Evolutionary conservation across 352 stramenopile genomes (phyloP).

Genomic region (Pythium phragmiticola): DNA sequence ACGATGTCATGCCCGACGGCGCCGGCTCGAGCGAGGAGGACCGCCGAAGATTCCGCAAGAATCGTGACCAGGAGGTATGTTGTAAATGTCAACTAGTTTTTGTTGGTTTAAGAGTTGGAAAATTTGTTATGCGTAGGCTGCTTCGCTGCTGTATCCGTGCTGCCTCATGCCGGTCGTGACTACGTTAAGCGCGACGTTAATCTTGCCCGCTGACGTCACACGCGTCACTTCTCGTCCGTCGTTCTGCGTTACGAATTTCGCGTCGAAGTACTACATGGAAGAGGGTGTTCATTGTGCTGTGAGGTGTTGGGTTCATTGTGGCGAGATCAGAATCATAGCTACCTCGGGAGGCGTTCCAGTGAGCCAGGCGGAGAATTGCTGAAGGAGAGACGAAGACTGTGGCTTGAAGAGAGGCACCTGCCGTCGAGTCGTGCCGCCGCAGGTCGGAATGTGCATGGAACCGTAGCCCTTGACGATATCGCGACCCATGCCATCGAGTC

Average conservation of each 20-base stretch:
- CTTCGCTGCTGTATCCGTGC: constrained; percentile 39
- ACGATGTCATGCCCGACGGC: constrained; percentile 79
- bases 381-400: constrained; percentile 78
- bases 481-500: constrained; percentile 88
- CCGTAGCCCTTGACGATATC: constrained; percentile 93
- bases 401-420: constrained; percentile 89
- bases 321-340: not conserved
- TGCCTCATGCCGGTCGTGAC: constrained; percentile 56
- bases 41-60: constrained; percentile 44
- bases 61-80: constrained; percentile 1
- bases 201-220: constrained; percentile 53
- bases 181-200: constrained; percentile 66
- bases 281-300: not conserved
- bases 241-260: constrained; percentile 74
- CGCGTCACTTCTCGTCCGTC: constrained; percentile 66
- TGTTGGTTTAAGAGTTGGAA: not conserved
- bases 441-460: constrained; percentile 79
- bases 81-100: not conserved
- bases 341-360: constrained; percentile 79
- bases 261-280: constrained; percentile 79
- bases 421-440: constrained; percentile 51
- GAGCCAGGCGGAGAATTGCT: constrained; percentile 89
- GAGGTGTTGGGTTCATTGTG: not conserved
- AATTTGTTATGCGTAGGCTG: constrained; percentile 13
- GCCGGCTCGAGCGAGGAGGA: constrained; percentile 73